Conservation (phyloP, 371 early-diverging fungal genomes). For the Apophysomyces elegans region DNA sequence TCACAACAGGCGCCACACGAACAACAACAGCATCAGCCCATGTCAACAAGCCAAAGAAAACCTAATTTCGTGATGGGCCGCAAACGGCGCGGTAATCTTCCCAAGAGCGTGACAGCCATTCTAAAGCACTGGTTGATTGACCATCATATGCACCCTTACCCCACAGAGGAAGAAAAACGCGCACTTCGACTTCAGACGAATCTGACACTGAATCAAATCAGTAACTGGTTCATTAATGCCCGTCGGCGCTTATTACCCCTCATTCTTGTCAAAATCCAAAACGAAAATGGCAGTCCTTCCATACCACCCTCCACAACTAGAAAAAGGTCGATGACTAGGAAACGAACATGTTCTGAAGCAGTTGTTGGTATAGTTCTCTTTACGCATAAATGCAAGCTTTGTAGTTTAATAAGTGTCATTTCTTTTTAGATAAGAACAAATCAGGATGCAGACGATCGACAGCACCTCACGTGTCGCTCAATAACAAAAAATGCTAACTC, state of each 20-base stretch:
- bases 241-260: constrained; percentile 59
- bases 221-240: constrained; percentile 88
- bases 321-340: neutral
- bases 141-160: constrained; percentile 75
- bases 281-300: neutral
- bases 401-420: neutral
- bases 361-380: neutral
- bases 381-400: too few relatives aligned
- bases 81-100: constrained; percentile 58
- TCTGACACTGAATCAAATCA: constrained; percentile 71
- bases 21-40: neutral
- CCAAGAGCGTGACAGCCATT: constrained; percentile 55
- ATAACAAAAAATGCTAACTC: constrained; percentile 4
- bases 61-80: constrained; percentile 6
- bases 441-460: constrained; percentile 11
- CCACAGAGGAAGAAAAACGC: constrained; percentile 72
- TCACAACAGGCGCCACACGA: neutral
- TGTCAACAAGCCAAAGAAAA: neutral
- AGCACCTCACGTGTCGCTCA: constrained; percentile 3
- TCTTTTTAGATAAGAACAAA: constrained; percentile 3
- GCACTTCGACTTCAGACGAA: constrained; percentile 58
- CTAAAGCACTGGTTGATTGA: constrained; percentile 72
- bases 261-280: constrained; percentile 10
- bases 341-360: neutral
- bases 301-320: neutral